Evolutionary conservation across 2,329 filamentous ascomycete genomes (phyloP).

Genomic region (Colletotrichum endophyticum): DNA sequence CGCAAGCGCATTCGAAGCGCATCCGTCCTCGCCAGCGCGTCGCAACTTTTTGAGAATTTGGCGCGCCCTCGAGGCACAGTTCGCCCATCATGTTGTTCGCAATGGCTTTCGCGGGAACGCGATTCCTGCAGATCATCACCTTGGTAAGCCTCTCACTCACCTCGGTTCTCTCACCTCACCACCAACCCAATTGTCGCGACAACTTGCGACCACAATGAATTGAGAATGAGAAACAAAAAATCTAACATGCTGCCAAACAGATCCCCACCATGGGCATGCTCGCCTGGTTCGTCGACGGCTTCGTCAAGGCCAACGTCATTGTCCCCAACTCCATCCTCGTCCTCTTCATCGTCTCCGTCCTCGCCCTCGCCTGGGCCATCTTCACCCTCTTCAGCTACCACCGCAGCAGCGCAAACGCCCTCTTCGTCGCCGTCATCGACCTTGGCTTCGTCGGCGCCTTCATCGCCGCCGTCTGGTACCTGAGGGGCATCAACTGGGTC

Average conservation of each 20-base stretch:
- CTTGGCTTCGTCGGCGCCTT: constrained; percentile 67
- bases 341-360: constrained; percentile 70
- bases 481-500: constrained; percentile 63
- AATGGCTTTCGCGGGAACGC: constrained; percentile 66
- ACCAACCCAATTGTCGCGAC: neutral
- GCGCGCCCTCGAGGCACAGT: neutral
- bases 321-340: constrained; percentile 68
- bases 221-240: neutral
- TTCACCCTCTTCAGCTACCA: constrained; percentile 72
- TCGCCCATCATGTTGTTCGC: constrained; percentile 63
- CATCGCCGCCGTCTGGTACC: constrained; percentile 65
- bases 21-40: neutral
- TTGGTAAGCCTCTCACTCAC: constrained; percentile 51
- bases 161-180: neutral
- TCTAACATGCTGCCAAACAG: constrained; percentile 37
- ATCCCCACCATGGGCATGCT: constrained; percentile 72
- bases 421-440: constrained; percentile 66
- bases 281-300: constrained; percentile 68
- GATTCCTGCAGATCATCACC: constrained; percentile 66
- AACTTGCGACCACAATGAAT: neutral
- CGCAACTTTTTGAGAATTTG: neutral
- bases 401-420: constrained; percentile 64
- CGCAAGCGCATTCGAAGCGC: neutral
- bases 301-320: constrained; percentile 59
- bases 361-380: constrained; percentile 68